These are phyloP conservation scores for Mortierella sp. DNA, from an alignment of 371 early-diverging fungal species.

Conservation along the genomic window DNA sequence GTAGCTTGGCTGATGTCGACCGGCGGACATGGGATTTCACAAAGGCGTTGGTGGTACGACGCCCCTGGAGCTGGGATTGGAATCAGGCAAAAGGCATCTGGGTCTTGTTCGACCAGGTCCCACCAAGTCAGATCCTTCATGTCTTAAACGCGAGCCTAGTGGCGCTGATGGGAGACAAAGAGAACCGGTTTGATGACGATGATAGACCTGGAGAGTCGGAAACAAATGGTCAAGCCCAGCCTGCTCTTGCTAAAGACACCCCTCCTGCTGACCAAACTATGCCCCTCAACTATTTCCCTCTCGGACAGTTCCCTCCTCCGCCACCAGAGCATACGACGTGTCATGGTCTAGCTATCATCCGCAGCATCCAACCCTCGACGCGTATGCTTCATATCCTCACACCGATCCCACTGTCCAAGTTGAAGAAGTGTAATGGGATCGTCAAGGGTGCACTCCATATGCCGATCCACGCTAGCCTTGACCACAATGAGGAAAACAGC, in stretches of 20 bases:
- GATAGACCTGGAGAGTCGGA: conserved; percentile 1
- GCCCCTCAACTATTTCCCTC: conserved; percentile 67
- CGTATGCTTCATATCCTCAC: conserved; percentile 73
- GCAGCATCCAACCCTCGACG: conserved; percentile 73
- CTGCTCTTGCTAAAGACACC: background rate
- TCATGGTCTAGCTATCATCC: conserved; percentile 79
- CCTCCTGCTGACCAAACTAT: conserved; percentile 1
- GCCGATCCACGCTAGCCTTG: conserved; percentile 60
- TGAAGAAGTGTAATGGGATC: conserved; percentile 69
- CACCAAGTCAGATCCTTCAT: conserved; percentile 74
- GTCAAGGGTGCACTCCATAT: conserved; percentile 69
- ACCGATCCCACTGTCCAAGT: conserved; percentile 61
- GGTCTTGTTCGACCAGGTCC: conserved; percentile 71
- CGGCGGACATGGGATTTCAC: conserved; percentile 68
- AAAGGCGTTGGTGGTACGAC: conserved; percentile 60
- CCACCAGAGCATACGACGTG: conserved; percentile 65
- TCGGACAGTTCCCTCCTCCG: conserved; percentile 61
- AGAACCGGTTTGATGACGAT: conserved; percentile 8
- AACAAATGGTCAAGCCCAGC: background rate
- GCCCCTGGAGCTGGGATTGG: conserved; percentile 76
- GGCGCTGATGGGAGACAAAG: conserved; percentile 69
- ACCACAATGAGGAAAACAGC: conserved; percentile 43
- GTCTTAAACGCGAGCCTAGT: conserved; percentile 83
- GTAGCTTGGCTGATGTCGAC: background rate
- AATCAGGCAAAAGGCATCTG: conserved; percentile 63